Evolutionary conservation across 2,329 filamentous ascomycete genomes (phyloP).

Genomic region (Fusarium nanum): DNA sequence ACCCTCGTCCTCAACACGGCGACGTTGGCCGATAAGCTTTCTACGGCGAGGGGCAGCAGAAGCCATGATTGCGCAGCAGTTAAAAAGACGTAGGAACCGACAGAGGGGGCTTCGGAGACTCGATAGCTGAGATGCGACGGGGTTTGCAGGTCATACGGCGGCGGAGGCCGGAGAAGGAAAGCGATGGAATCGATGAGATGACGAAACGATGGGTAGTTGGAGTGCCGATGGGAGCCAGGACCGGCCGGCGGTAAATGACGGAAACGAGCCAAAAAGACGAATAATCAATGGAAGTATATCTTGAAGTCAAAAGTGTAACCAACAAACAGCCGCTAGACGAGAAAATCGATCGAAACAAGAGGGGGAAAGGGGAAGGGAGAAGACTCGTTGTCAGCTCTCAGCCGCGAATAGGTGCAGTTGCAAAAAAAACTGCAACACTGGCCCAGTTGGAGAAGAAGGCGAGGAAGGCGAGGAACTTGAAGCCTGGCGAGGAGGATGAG

Average conservation of each 20-base stretch:
- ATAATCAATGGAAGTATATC: slow-evolving; percentile 36
- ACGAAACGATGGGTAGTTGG: slow-evolving; percentile 38
- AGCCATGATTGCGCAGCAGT: slow-evolving; percentile 50
- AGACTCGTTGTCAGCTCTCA: slow-evolving; percentile 42
- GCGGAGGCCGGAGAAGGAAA: slow-evolving; percentile 31
- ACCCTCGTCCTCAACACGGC: slow-evolving; percentile 76
- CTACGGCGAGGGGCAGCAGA: slow-evolving; percentile 64
- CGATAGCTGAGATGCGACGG: slow-evolving; percentile 43
- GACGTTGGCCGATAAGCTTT: slow-evolving; percentile 74
- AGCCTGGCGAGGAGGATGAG: slow-evolving; percentile 36
- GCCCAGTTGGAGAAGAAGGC: slow-evolving; percentile 19
- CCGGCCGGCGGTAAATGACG: slow-evolving; percentile 45
- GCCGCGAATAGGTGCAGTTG: slow-evolving; percentile 37
- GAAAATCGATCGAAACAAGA: slow-evolving; percentile 35
- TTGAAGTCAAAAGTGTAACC: slow-evolving; percentile 33
- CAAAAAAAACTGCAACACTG: slow-evolving; percentile 34
- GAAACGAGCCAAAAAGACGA: slow-evolving; percentile 38
- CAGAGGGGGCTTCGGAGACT: slow-evolving; percentile 49
- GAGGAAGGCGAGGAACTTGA: slow-evolving; percentile 36
- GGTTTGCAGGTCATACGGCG: slow-evolving; percentile 48
- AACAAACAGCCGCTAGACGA: slow-evolving; percentile 46
- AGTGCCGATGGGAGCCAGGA: slow-evolving; percentile 35
- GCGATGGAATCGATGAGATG: slow-evolving; percentile 24
- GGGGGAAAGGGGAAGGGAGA: slow-evolving; percentile 32
- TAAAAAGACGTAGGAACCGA: slow-evolving; percentile 46